Evolutionary conservation across 2,329 filamentous ascomycete species (phyloP), one percentile per base, ranked within the genome.

Genomic region (Fusarium lyarnte): DNA sequence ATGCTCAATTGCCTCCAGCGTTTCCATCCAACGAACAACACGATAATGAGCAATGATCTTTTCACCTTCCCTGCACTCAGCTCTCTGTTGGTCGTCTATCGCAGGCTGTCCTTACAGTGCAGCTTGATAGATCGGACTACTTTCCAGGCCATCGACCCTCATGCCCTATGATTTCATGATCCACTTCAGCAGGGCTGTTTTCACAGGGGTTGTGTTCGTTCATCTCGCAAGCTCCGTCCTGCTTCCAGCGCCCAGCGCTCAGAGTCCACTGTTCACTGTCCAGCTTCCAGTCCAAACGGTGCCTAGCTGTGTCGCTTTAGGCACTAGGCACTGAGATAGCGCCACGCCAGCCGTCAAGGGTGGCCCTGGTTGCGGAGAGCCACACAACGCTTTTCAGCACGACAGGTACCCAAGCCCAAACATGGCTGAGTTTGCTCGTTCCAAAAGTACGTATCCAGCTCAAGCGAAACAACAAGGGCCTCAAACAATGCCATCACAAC

Each of bases 161-260:
- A 76, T 69, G 74, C 76, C 68, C 63, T 75, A 77, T 78, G 76
- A 77, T 77, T 77, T 77, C 74, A 77, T 77, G 66, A 64, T 69
- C 76, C 76, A 76, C 76, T 47, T 53, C 35, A 64, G 60, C 76
- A 77, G 76, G 76, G 73, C 74, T 73, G 63, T 35, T 49, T 35
- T 41, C 58, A 46, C 76, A 77, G 68, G 76, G 75, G 57, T 76
- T 63, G 17, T 54, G 69, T 63, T 73, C 52, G 64, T 74, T 75
- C 72, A 64, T 73, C 69, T 77, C 65, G 70, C 64, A 70, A 74
- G 58, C 60, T 58, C 73, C 67, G 72, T 75, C 75, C 75, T 68
- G 68, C 58, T 61, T 69, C 57, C 70, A 77, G 74, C 73, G 73
- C 69, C 70, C 73, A 75, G 70, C 69, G 65, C 60, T 49, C 57